phyloP scores from a whole-genome alignment of 176 grass and related monocot genomes.

The Lolium perenne region DNA sequence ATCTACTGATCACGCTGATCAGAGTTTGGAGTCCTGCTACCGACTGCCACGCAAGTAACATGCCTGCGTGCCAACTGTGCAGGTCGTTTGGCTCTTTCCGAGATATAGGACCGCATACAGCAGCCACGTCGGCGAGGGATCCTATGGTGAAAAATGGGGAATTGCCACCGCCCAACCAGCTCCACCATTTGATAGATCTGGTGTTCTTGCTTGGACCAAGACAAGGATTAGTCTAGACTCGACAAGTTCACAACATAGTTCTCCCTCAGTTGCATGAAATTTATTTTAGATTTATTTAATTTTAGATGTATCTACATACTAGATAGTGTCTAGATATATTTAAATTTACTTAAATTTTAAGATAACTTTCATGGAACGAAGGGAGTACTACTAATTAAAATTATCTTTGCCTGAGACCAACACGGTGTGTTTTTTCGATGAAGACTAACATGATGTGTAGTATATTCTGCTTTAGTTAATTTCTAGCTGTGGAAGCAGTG shows the following conservation, averaged over 20 bases:
- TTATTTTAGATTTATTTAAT: too few relatives aligned
- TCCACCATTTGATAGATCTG: background rate
- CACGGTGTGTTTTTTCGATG: too few relatives aligned
- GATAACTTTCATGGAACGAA: too few relatives aligned
- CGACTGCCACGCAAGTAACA: background rate
- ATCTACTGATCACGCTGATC: background rate
- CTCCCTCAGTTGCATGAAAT: background rate
- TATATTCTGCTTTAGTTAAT: background rate
- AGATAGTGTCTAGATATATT: too few relatives aligned
- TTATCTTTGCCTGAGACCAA: background rate
- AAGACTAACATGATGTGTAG: too few relatives aligned
- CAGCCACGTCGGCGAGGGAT: slow-evolving; percentile 27
- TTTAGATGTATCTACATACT: too few relatives aligned
- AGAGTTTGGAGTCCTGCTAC: background rate
- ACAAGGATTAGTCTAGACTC: background rate
- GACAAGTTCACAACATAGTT: background rate
- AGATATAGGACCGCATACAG: background rate
- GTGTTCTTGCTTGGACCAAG: background rate
- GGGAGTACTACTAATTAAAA: background rate
- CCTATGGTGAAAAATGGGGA: background rate
- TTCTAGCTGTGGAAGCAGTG: background rate
- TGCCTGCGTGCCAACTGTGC: background rate
- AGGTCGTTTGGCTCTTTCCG: background rate
- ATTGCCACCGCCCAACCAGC: background rate
- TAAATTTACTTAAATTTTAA: too few relatives aligned